A percentile compares a stretch with the other conserved stretches of the same genome.
Evolutionary conservation across 352 stramenopile genomes (phyloP).

Genomic region (Saprolegnia parasitica): DNA sequence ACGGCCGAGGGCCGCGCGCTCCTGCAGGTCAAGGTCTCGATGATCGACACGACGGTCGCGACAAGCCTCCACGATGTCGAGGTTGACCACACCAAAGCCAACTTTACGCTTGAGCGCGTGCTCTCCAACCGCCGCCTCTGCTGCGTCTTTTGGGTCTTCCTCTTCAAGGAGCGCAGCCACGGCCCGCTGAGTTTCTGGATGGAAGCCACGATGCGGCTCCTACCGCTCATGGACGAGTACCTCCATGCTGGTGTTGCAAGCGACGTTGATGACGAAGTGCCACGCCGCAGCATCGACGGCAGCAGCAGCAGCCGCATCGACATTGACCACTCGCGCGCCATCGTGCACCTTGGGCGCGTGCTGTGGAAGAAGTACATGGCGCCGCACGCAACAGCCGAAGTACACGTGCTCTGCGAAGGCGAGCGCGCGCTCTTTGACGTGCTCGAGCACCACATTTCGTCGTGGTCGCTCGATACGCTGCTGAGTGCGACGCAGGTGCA

Average conservation of each 20-base stretch:
- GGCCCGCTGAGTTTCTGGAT: constrained; percentile 81
- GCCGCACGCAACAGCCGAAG: constrained; percentile 36
- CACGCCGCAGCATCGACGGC: constrained; percentile 37
- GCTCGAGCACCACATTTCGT: constrained; percentile 41
- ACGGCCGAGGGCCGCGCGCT: constrained; percentile 57
- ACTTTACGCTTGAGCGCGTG: constrained; percentile 64
- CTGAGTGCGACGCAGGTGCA: constrained; percentile 33
- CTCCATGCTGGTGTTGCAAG: background rate
- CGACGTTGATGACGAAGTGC: constrained; percentile 38
- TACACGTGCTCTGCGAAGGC: constrained; percentile 66
- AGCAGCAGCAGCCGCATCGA: constrained; percentile 32
- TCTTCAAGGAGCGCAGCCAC: constrained; percentile 82
- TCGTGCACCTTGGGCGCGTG: constrained; percentile 21
- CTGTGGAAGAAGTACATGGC: constrained; percentile 25
- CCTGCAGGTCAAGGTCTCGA: constrained; percentile 29
- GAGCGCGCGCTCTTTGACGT: constrained; percentile 54
- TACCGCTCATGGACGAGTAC: constrained; percentile 43
- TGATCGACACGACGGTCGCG: constrained; percentile 25
- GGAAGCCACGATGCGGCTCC: constrained; percentile 66
- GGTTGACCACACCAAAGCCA: constrained; percentile 19
- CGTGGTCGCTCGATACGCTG: background rate
- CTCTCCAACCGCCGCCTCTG: constrained; percentile 70
- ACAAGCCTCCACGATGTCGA: constrained; percentile 29
- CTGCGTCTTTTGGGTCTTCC: constrained; percentile 82
- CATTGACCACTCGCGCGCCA: background rate